Percentiles rank a stretch among this genome's conserved stretches.
phyloP scores from a whole-genome alignment of 208 protist genomes.

The Leishmania arabica region DNA sequence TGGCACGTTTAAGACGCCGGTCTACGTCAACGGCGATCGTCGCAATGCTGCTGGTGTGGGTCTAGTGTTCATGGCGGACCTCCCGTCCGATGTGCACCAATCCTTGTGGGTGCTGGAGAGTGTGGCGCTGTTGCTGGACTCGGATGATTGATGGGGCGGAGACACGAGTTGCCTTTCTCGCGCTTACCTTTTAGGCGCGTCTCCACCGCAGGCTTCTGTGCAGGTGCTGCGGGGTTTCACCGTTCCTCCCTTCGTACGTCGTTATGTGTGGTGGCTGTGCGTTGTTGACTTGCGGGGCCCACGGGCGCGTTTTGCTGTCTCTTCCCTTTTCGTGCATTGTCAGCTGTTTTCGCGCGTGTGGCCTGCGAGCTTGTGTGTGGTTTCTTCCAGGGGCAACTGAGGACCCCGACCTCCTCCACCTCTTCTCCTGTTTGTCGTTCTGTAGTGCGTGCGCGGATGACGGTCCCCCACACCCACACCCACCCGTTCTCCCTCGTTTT shows the following conservation, averaged over 20 bases:
- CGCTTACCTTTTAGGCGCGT: not conserved
- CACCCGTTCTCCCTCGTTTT: not conserved
- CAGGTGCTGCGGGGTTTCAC: slow-evolving; percentile 9
- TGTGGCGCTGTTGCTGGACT: slow-evolving; percentile 95
- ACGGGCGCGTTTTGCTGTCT: not conserved
- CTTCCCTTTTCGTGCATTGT: not conserved
- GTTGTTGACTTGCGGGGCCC: not conserved
- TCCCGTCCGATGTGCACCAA: slow-evolving; percentile 91
- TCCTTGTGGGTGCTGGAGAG: slow-evolving; percentile 98
- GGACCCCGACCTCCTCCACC: not conserved
- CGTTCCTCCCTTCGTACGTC: not conserved
- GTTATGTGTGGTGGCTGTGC: not conserved
- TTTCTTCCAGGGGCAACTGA: not conserved
- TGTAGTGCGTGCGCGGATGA: not conserved
- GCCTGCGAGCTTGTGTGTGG: not conserved
- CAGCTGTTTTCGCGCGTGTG: not conserved
- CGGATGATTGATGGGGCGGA: slow-evolving; percentile 64
- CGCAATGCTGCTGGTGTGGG: slow-evolving; percentile 97
- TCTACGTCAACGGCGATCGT: slow-evolving; percentile 98
- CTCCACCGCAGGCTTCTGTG: no score
- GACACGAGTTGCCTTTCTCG: not conserved
- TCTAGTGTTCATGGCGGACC: slow-evolving; percentile 98
- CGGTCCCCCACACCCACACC: not conserved
- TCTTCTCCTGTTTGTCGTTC: not conserved
- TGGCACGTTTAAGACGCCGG: slow-evolving; percentile 97